phyloP scores from a whole-genome alignment of 108 stramenopile species.

The Cyclostephanos invisitatus region DNA sequence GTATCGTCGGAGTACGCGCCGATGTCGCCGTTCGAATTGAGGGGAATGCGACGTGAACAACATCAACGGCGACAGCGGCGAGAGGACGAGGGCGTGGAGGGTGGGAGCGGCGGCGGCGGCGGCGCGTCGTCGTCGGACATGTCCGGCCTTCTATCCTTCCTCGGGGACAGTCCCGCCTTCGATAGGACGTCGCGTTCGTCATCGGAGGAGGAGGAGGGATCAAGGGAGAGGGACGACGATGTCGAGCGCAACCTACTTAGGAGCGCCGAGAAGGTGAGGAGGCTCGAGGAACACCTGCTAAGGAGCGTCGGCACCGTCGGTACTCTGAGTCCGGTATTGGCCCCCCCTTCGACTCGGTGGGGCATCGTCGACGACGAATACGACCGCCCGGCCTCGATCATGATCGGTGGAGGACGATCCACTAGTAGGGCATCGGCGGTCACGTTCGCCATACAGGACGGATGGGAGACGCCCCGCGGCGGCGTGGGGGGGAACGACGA shows the following conservation, averaged over 20 bases:
- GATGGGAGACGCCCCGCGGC: neutral
- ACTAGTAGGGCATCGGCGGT: neutral
- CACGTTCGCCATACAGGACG: conserved; percentile 11
- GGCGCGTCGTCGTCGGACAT: conserved; percentile 10
- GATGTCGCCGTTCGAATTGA: neutral
- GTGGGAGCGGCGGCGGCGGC: neutral
- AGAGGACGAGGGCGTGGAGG: neutral
- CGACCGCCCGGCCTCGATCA: neutral
- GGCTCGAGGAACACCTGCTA: conserved; percentile 16
- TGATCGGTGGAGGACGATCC: neutral
- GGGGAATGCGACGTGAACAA: neutral
- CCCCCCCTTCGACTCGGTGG: neutral
- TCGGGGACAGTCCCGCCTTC: conserved; percentile 25
- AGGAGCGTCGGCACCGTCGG: neutral
- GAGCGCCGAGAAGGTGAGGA: conserved; percentile 14
- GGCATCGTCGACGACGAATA: neutral
- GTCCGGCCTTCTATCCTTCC: conserved; percentile 18
- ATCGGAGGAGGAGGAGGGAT: neutral
- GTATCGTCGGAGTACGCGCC: conserved; percentile 2
- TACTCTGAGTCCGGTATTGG: neutral
- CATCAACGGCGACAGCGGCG: neutral
- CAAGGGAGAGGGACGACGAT: neutral
- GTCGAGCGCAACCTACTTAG: conserved; percentile 4
- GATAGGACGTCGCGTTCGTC: neutral
- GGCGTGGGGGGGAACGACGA: neutral